These are phyloP conservation scores for Bacterosira constricta DNA, from an alignment of 108 stramenopile species.

Conservation along the genomic window DNA sequence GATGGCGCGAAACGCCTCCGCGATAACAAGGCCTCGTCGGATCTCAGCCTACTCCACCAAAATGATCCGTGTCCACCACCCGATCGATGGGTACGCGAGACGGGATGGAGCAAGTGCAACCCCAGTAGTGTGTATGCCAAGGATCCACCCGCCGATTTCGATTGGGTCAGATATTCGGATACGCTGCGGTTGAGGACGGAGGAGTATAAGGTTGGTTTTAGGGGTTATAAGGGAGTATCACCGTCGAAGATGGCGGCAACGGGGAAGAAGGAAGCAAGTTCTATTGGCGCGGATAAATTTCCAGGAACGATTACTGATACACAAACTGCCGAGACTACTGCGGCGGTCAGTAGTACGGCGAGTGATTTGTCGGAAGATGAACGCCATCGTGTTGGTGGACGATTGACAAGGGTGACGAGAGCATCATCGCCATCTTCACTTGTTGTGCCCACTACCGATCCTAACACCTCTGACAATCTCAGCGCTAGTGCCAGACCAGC, in stretches of 20 bases:
- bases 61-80: conserved; percentile 49
- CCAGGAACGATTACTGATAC: background rate
- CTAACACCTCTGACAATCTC: background rate
- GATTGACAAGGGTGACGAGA: background rate
- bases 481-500: background rate
- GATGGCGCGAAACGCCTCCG: conserved; percentile 84
- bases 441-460: too few relatives aligned
- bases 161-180: conserved; percentile 26
- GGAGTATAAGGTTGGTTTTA: background rate
- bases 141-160: conserved; percentile 39
- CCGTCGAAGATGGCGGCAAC: background rate
- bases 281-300: background rate
- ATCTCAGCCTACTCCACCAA: conserved; percentile 45
- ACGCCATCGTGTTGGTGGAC: conserved; percentile 3
- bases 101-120: conserved; percentile 48
- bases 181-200: background rate
- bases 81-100: conserved; percentile 43
- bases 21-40: conserved; percentile 54
- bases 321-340: background rate
- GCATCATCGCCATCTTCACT: too few relatives aligned
- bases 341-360: background rate
- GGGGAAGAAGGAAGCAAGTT: background rate
- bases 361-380: conserved; percentile 4
- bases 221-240: background rate
- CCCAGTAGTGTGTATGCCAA: conserved; percentile 40